phyloP scores from a whole-genome alignment of 129 eudicot species.

The Rutidosis leptorrhynchoides region DNA sequence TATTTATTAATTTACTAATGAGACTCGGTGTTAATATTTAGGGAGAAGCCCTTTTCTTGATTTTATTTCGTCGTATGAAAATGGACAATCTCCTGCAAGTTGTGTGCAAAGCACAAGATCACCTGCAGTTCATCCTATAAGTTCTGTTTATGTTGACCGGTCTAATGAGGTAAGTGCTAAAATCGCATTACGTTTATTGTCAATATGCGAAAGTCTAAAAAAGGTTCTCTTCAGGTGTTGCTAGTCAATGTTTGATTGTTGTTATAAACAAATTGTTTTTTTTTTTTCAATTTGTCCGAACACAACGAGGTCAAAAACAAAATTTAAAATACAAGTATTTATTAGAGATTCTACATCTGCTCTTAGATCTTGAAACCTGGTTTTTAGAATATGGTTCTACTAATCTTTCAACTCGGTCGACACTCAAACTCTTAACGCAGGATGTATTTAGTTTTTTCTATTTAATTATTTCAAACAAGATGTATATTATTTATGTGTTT shows the following conservation, averaged over 20 bases:
- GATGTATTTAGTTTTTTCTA: background rate
- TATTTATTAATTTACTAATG: conserved; percentile 3
- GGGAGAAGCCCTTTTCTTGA: conserved; percentile 53
- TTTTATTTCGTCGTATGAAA: conserved; percentile 43
- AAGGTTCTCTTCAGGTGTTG: background rate
- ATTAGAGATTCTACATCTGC: background rate
- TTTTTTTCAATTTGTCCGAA: background rate
- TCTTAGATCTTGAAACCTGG: background rate
- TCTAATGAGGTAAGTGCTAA: conserved; percentile 51
- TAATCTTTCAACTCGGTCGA: background rate
- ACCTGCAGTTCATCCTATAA: conserved; percentile 52
- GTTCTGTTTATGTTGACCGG: conserved; percentile 37
- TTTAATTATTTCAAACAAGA: background rate
- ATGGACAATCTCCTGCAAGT: conserved; percentile 43
- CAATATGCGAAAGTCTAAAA: background rate
- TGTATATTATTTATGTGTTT: background rate
- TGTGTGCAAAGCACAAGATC: conserved; percentile 38
- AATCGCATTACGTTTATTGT: conserved; percentile 5
- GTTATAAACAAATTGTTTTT: background rate
- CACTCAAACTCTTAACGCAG: background rate
- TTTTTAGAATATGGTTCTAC: background rate
- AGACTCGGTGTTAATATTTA: conserved; percentile 23
- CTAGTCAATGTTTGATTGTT: conserved; percentile 1
- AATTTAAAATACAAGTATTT: background rate
- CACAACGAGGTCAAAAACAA: background rate